These are phyloP conservation scores for Rickenella mellea DNA, from an alignment of 768 basidiomycete species.

Conservation along the genomic window DNA sequence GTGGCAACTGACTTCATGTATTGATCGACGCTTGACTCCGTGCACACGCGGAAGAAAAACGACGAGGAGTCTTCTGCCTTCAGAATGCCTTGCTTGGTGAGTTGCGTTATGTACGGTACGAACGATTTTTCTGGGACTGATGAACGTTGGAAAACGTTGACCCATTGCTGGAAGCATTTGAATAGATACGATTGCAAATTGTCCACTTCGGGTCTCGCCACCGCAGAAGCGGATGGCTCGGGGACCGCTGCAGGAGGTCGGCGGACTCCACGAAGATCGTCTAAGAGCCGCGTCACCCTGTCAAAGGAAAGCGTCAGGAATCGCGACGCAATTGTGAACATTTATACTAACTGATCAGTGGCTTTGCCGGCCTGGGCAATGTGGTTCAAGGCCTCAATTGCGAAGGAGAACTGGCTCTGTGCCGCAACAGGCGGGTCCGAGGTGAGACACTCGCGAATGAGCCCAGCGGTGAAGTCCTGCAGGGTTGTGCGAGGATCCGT, in stretches of 20 bases:
- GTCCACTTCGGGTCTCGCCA: slow-evolving; percentile 56
- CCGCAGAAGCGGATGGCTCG: slow-evolving; percentile 22
- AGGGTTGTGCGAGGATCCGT: slow-evolving; percentile 70
- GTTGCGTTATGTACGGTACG: slow-evolving; percentile 91
- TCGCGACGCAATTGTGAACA: not conserved
- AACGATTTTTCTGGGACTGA: slow-evolving; percentile 90
- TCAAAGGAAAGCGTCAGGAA: slow-evolving; percentile 3
- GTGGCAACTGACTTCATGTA: slow-evolving; percentile 69
- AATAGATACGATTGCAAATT: slow-evolving; percentile 67
- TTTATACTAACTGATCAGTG: slow-evolving; percentile 67
- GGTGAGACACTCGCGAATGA: slow-evolving; percentile 82
- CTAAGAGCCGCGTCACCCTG: slow-evolving; percentile 64
- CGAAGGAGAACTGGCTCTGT: slow-evolving; percentile 68
- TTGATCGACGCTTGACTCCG: slow-evolving; percentile 85
- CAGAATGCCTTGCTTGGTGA: slow-evolving; percentile 93
- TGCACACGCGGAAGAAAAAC: slow-evolving; percentile 97
- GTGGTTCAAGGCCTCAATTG: slow-evolving; percentile 73
- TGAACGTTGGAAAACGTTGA: slow-evolving; percentile 85
- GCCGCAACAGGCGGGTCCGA: slow-evolving; percentile 73
- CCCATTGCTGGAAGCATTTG: slow-evolving; percentile 91
- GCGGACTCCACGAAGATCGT: slow-evolving; percentile 69
- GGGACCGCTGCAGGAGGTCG: slow-evolving; percentile 28
- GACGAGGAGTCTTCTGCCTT: slow-evolving; percentile 94
- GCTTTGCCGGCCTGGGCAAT: slow-evolving; percentile 66
- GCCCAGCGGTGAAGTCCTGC: slow-evolving; percentile 70